Evolutionary conservation across 2,329 filamentous ascomycete species (phyloP), one percentile per base, ranked within the genome.

Genomic region (Sporothrix inflata): DNA sequence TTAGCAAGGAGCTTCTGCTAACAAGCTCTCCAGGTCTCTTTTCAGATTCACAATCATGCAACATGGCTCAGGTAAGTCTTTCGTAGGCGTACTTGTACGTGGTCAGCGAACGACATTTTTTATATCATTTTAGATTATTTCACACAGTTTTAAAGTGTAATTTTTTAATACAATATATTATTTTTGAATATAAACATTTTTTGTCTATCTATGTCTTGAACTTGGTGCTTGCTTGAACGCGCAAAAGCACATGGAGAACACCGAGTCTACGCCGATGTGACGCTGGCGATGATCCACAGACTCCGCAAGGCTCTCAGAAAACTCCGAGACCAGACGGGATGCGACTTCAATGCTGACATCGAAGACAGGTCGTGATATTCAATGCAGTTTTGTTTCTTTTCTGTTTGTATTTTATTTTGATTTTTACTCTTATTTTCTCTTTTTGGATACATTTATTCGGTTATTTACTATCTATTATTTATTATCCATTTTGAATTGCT

Each of bases 1-100:
- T 19, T 55, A 21, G 47, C 9, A 1, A 42, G 24, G 60, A 63
- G 14, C 53, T 27, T 21, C 27, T n/a, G 72, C 69, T 73, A 65
- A 71, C 72, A 51, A 21, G 16, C 19, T 42, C 34, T 30, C 6
- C 34, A 57, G 67, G 12, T 53, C 16, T 40, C 27, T n/a, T 14
- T 5, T 34, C 65, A 51, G 19, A 34, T 49, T 66, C 24, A 27
- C 8, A 65, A 60, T 45, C n/a, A 45, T 16, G 60, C 60, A 45
- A 27, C 24, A 30, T 47, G 63, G 63, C n/a, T 21, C 16, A 67
- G 65, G 65, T 67, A 21, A 67, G 65, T 67, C 45, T n/a, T n/a
- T 34, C 60, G 63, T 66, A 66, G 42, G 24, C 42, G 42, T 49
- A n/a, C 6, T 47, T 34, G 24, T 34, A 34, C 38, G 40, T 65